Base-by-base conservation (phyloP, 768 basidiomycete genomes). In the Phanerochaete carnosa region DNA sequence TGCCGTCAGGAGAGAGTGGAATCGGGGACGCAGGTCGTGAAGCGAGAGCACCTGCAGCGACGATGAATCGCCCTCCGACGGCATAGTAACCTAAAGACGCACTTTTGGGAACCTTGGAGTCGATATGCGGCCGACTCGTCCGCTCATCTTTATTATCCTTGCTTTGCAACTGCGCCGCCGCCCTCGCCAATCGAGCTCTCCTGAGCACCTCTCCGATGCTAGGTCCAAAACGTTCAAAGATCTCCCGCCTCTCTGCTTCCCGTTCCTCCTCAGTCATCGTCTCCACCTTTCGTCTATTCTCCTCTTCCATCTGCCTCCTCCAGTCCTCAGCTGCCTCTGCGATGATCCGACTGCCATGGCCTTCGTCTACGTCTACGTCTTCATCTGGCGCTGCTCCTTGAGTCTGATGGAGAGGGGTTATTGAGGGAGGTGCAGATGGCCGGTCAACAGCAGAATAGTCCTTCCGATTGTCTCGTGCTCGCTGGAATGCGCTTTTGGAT, bases 191-290 rank as follows among this genome's bases (percentile, higher is more conserved):
- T 62, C 77, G 79, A 23, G 83, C 82, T 57, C 78, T 83, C 66
- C 74, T 80, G 68, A 95, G 64, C 2, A 92, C 72, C 47, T 87
- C 86, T 2, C 79, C 77, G 11, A 93, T 78, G 19, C 82, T 84
- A 1, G 80, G 75, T 0, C 93, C 94, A 68, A 95, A 87, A 47
- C 83, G 80, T 61, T 90, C 85, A 28, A 90, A 58, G 45, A 95
- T 83, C 62, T 92, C 83, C 54, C 74, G 74, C 46, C 78, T 77
- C 70, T 90, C 92, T 55, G 81, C 72, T 62, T 87, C 84, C 11
- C 86, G 78, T 70, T 95, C 89, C 16, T 84, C 84, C 12, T 83
- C 81, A 2, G 81, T 79, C 94, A 95, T 95, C 1, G 67, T 71
- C 19, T 82, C 83, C 1, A 95, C 81, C 29, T 75, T 73, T 12